Base-by-base conservation (phyloP, 2,329 filamentous ascomycete species). In the Penicillium psychrosexuale region DNA sequence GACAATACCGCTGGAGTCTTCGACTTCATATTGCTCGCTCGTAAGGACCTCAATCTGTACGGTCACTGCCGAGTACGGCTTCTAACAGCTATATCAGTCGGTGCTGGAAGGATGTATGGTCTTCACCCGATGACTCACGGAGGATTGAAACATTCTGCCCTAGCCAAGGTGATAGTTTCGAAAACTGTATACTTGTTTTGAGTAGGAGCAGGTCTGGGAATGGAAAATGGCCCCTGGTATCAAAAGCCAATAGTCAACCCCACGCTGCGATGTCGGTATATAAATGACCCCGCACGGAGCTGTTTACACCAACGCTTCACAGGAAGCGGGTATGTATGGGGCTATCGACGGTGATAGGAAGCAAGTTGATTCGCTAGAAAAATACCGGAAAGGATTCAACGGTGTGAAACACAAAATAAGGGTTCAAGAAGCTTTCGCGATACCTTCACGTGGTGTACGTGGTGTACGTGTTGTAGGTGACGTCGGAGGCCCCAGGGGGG, bases 61-160 rank as follows among this genome's bases (percentile, higher is more conserved):
- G 34, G 93, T 96, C 60, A 99, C 87, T 39, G 94, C 91, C 69
- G 94, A 91, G 74, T 91, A 97, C 3, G 93, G 92, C 74, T 94
- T 94, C 78, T 92, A 53, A 46, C 36, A 45, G 48, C 51, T 19
- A 53, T 24, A 51, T 60, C 17, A 55, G 60, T 42, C 28, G 45
- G 40, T 34, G 40, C n/a, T 22, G 19, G 17, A 30, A 34, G 7
- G 2, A 8, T n/a, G 24, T 27, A 12, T n/a, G 19, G 31, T 53
- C 40, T 56, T 39, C 28, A 36, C 27, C 33, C 27, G 22, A 19
- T 5, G 17, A 64, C 68, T 62, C 63, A 72, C 69, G 43, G 63
- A 58, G 34, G 68, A 73, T 34, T 68, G 66, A 53, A 75, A 75
- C 72, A 75, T 75, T 49, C 37, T 65, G 63, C 39, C 17, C 19